Evolutionary conservation across 2,329 filamentous ascomycete genomes (phyloP), one percentile per base, ranked within the genome.

Genomic region (Colletotrichum gigasporum): DNA sequence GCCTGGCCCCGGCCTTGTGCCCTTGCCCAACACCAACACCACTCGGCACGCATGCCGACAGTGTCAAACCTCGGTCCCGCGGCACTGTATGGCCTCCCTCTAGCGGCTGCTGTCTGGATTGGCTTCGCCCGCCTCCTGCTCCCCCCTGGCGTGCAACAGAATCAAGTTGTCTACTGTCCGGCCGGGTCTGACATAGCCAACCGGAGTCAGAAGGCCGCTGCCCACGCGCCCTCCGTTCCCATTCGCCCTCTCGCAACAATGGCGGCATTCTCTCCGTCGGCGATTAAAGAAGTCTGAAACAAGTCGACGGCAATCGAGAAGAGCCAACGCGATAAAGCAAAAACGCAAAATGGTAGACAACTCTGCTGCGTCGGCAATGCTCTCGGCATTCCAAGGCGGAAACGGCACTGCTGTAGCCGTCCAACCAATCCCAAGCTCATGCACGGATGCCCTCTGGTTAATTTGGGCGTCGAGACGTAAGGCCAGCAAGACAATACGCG

Each of bases 241-340:
- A 39, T 48, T 39, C 48, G n/a, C 14, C 42, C 18, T 10, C 5
- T 18, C 12, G 26, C 22, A 3, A 42, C 3, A 20, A 32, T 12
- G 28, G 9, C 61, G 41, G 56, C 48, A 7, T 60, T 63, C 26
- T 18, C 22, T 20, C 56, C 56, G 56, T 16, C 55, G 41, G 56
- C 48, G 41, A 64, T 44, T 47, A 47, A 35, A 28, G 18, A 44
- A 22, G 41, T 35, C 56, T 60, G 56, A 64, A 64, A 60, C 55
- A 47, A 35, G 47, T 28, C 30, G 41, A 42, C 47, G 55, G 41
- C 48, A 64, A 64, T 37, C 48, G 48, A 42, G 42, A 42, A 61
- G 48, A 42, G 45, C 45, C 24, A 45, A 22, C 39, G 7, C 10
- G 12, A 12, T 22, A 24, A 41, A 4, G 39, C 9, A 37, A 54